Evolutionary conservation across 1,284 basidiomycete genomes (phyloP).

Genomic region (Cryptococcus sp.): DNA sequence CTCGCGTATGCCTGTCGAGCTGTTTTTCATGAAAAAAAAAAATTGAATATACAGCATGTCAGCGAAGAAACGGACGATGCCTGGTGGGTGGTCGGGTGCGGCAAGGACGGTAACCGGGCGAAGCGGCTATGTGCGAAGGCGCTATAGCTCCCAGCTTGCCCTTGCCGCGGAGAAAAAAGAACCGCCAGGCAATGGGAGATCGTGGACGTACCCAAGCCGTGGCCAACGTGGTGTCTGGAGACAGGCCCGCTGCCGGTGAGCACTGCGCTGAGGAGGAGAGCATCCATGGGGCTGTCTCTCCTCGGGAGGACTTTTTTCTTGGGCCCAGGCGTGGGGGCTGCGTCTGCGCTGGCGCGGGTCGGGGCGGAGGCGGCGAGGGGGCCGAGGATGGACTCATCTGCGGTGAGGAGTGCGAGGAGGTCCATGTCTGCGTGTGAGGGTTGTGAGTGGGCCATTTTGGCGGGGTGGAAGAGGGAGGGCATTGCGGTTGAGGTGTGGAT

Average conservation of each 20-base stretch:
- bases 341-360: background rate
- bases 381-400: constrained; percentile 27
- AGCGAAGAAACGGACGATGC: constrained; percentile 2
- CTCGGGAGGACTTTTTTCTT: constrained; percentile 20
- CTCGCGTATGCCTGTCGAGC: constrained; percentile 44
- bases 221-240: constrained; percentile 48
- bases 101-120: too few species aligned
- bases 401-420: constrained; percentile 41
- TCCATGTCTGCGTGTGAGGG: constrained; percentile 40
- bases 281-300: constrained; percentile 37
- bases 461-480: background rate
- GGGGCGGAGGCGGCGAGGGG: constrained; percentile 11
- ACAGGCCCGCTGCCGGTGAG: constrained; percentile 45
- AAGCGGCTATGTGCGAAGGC: background rate
- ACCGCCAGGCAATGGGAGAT: background rate
- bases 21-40: background rate
- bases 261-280: constrained; percentile 46
- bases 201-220: constrained; percentile 34
- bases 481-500: background rate
- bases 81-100: too few species aligned
- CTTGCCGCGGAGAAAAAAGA: background rate
- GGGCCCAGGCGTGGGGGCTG: background rate
- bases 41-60: too few species aligned
- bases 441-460: constrained; percentile 7
- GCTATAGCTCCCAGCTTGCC: background rate